These are phyloP conservation scores for Arctostaphylos glauca DNA, from an alignment of 148 eudicot genomes.

Conservation along the genomic window DNA sequence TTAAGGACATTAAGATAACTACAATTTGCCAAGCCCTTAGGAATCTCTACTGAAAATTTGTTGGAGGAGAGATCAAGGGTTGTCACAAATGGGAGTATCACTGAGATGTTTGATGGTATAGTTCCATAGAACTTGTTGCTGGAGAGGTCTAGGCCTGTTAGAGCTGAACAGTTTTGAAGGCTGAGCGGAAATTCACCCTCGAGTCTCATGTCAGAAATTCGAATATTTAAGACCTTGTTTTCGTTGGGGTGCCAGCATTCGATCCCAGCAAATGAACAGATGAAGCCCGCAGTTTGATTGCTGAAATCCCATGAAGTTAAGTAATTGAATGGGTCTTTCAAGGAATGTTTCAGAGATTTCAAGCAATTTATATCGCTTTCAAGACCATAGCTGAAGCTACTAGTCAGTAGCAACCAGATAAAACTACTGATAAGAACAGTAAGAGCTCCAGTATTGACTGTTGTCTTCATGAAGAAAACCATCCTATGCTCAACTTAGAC, in stretches of 20 bases:
- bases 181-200: constrained; percentile 56
- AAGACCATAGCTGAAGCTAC: constrained; percentile 23
- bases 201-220: constrained; percentile 42
- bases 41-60: constrained; percentile 47
- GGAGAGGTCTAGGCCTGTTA: constrained; percentile 50
- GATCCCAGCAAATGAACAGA: constrained; percentile 51
- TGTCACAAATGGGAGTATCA: constrained; percentile 25
- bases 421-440: constrained; percentile 12
- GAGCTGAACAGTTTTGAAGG: constrained; percentile 28
- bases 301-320: constrained; percentile 54
- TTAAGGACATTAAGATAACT: constrained; percentile 37
- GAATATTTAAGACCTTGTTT: constrained; percentile 45
- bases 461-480: constrained; percentile 8
- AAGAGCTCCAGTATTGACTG: constrained; percentile 12
- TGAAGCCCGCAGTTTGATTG: constrained; percentile 43
- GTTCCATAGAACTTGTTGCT: constrained; percentile 41
- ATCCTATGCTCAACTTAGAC: constrained; percentile 3
- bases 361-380: constrained; percentile 46
- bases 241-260: constrained; percentile 56
- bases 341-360: constrained; percentile 37
- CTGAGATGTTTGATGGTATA: constrained; percentile 40
- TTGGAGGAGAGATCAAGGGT: constrained; percentile 53
- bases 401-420: constrained; percentile 21
- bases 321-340: constrained; percentile 39
- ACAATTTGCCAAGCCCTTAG: constrained; percentile 39